A percentile compares a stretch with the other conserved stretches of the same genome.
Evolutionary conservation across 306 rosid genomes (phyloP).

Genomic region (Prunus fruticosa): DNA sequence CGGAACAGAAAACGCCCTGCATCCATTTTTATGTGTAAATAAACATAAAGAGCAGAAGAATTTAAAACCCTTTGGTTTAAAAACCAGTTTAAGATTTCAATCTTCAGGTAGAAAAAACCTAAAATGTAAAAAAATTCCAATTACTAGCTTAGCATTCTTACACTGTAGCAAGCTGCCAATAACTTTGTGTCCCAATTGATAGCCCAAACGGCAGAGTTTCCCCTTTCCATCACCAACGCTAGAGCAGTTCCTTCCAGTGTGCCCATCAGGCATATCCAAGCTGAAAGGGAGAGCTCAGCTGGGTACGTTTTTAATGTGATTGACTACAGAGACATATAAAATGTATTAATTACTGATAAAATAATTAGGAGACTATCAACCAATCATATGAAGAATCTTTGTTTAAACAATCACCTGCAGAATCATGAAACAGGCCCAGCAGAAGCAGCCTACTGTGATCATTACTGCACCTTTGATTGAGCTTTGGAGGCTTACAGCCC

Average conservation of each 20-base stretch:
- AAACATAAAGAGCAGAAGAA: not conserved
- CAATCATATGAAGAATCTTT: not conserved
- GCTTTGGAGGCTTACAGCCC: constrained; percentile 36
- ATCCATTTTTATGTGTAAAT: not conserved
- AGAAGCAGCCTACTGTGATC: constrained; percentile 67
- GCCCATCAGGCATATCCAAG: constrained; percentile 86
- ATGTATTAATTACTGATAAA: no score
- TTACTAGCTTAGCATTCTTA: not conserved
- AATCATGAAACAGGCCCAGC: constrained; percentile 76
- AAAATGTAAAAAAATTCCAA: not conserved
- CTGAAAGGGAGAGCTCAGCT: constrained; percentile 78
- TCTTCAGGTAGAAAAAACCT: not conserved
- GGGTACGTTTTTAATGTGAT: constrained; percentile 73
- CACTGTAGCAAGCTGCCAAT: constrained; percentile 49
- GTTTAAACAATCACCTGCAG: constrained; percentile 55
- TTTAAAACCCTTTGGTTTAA: not conserved
- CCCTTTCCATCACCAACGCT: constrained; percentile 73
- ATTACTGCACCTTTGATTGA: constrained; percentile 61
- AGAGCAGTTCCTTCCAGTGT: constrained; percentile 65
- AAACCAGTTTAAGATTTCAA: not conserved
- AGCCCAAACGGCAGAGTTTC: constrained; percentile 58
- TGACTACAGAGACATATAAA: constrained; percentile 37
- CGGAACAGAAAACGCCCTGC: constrained; percentile 80
- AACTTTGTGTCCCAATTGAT: constrained; percentile 55
- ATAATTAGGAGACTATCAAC: not conserved